These are phyloP conservation scores for Talaromyces atroroseus DNA, from an alignment of 2,329 filamentous ascomycete species.

Conservation along the genomic window DNA sequence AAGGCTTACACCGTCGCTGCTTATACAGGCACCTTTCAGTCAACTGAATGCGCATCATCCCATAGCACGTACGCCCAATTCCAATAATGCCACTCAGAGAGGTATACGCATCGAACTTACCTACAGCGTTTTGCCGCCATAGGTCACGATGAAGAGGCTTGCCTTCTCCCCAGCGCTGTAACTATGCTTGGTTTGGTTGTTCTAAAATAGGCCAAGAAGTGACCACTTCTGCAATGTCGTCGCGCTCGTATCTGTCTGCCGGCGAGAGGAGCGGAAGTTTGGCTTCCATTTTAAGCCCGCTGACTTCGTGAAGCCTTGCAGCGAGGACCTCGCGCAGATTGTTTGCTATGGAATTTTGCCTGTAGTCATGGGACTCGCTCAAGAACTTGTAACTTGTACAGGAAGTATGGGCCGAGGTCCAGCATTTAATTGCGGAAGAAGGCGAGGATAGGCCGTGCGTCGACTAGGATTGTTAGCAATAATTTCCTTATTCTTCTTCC, in stretches of 20 bases:
- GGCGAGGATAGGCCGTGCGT: slow-evolving; percentile 5
- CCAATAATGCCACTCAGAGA: slow-evolving; percentile 5
- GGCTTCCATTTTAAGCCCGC: slow-evolving; percentile 1
- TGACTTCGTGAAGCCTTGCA: slow-evolving; percentile 13
- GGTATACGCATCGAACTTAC: slow-evolving; percentile 14
- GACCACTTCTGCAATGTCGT: slow-evolving; percentile 11
- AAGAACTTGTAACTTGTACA: slow-evolving; percentile 16
- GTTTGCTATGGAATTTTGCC: slow-evolving; percentile 16
- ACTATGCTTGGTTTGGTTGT: not conserved
- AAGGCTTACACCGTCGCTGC: too few relatives aligned
- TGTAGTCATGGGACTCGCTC: slow-evolving; percentile 6
- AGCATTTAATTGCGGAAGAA: slow-evolving; percentile 4
- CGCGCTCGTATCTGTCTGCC: slow-evolving; percentile 3
- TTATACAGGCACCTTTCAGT: slow-evolving; percentile 5
- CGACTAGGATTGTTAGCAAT: not conserved
- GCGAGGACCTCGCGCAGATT: not conserved
- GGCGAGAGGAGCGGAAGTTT: not conserved
- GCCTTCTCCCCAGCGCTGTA: not conserved
- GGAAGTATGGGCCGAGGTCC: slow-evolving; percentile 15
- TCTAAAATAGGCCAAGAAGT: not conserved
- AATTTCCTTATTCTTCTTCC: not conserved
- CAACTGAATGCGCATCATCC: slow-evolving; percentile 13
- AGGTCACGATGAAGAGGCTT: not conserved
- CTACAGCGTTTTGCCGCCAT: slow-evolving; percentile 7
- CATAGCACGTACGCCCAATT: slow-evolving; percentile 16